These are phyloP conservation scores for Ambrosiella xylebori DNA, from an alignment of 2,329 filamentous ascomycete species.

Conservation along the genomic window DNA sequence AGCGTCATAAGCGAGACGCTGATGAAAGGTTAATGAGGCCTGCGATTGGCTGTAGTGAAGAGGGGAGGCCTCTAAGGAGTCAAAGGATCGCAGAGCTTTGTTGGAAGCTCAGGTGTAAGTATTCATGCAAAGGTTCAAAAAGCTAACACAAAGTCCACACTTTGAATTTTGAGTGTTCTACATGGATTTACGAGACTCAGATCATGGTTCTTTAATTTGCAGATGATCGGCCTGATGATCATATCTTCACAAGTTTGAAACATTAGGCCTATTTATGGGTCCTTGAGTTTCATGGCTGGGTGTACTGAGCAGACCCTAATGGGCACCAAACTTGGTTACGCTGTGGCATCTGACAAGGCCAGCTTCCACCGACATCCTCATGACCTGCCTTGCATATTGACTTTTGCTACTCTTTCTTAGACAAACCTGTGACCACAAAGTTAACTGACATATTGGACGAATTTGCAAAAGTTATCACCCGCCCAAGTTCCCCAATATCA, in stretches of 20 bases:
- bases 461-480: not conserved
- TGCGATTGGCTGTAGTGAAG: not conserved
- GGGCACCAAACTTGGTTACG: too few species aligned
- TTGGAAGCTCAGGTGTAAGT: not conserved
- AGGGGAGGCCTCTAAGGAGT: not conserved
- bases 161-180: not conserved
- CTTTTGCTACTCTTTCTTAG: too few species aligned
- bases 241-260: not conserved
- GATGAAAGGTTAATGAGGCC: not conserved
- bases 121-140: not conserved
- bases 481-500: not conserved
- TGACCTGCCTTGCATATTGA: too few species aligned
- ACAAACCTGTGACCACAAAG: too few species aligned
- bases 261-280: too few species aligned
- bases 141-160: not conserved
- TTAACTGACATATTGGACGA: too few species aligned
- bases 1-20: conserved; percentile 4
- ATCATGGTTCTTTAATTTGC: too few species aligned
- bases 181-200: not conserved
- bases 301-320: too few species aligned
- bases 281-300: too few species aligned
- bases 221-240: not conserved
- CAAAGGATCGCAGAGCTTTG: not conserved
- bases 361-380: too few species aligned
- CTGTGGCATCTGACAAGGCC: too few species aligned